A percentile compares a stretch with the other conserved stretches of the same genome.
Evolutionary conservation across 78 protist genomes (phyloP).

Genomic region (Pigoraptor vietnamica): DNA sequence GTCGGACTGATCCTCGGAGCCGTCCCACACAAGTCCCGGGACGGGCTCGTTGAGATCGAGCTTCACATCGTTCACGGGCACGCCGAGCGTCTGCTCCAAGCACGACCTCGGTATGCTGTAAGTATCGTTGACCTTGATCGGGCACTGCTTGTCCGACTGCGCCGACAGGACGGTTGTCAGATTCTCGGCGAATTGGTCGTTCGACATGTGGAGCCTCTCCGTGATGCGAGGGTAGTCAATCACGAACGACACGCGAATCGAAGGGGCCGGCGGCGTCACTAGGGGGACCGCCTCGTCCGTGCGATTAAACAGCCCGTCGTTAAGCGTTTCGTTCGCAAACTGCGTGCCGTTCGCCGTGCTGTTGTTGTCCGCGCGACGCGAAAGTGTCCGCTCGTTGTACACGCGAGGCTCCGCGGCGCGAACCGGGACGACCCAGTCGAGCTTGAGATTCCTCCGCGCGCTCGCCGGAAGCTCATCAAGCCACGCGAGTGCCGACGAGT

Average conservation of each 20-base stretch:
- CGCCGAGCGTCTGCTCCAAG: neutral
- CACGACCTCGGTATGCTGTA: too few relatives aligned
- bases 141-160: neutral
- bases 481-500: too few relatives aligned
- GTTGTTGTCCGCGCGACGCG: too few relatives aligned
- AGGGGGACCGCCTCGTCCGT: neutral
- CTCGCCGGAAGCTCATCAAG: too few relatives aligned
- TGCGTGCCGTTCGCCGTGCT: neutral
- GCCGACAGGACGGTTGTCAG: neutral
- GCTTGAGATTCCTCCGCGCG: too few relatives aligned
- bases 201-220: neutral
- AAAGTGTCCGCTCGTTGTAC: too few relatives aligned
- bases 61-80: neutral
- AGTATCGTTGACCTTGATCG: too few relatives aligned
- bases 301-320: neutral
- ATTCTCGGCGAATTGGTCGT: neutral
- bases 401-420: neutral
- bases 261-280: neutral
- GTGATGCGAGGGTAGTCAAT: neutral
- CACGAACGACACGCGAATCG: neutral
- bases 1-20: neutral
- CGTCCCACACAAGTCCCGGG: neutral
- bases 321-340: neutral
- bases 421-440: too few relatives aligned
- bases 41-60: neutral